Evolutionary conservation across 2,329 filamentous ascomycete species (phyloP), one percentile per base, ranked within the genome.

Genomic region (Polychaeton citri): DNA sequence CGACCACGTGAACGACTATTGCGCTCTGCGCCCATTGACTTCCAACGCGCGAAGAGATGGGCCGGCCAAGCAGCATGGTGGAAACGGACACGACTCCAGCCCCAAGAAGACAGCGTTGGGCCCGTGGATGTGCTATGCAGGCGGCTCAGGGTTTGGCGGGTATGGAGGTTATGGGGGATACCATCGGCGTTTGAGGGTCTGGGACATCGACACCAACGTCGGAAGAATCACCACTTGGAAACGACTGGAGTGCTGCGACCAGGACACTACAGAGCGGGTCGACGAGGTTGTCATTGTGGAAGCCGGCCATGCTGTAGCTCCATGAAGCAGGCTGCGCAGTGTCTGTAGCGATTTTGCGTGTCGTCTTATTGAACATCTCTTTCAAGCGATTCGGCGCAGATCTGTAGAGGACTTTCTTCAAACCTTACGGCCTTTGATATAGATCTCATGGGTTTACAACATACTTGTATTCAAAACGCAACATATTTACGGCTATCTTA

Each of bases 61-160:
- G 30, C 16, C 26, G 19, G 6, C 24, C 33, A 4, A 15, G 8
- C 3, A 16, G 24, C 26, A 40, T 32, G 34, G 32, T 36, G 38
- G 56, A 55, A 33, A 47, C 54, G 6, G 76, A 4, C 13, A 71
- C 1, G 58, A 65, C 3, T 12, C 7, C n/a, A 24, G 4, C 15
- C 24, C 35, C 12, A 44, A 42, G 21, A 45, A 40, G 30, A 38
- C 42, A 9, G 32, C 35, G 6, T 37, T 51, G 2, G 55, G 55
- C 4, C 55, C 96, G 2, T 98, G 90, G 90, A 94, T 98, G 87
- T 98, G 90, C 65, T 96, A 96, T 59, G 88, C 79, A 6, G 90
- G 90, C 20, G 90, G 82, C 18, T 75, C 78, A 19, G 90, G 90
- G 1, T 94, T 98, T 50, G 90, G 90, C 37, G 90, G 90, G 0